Base-by-base conservation (phyloP, 2,329 filamentous ascomycete species). In the Monilinia fructicola region DNA sequence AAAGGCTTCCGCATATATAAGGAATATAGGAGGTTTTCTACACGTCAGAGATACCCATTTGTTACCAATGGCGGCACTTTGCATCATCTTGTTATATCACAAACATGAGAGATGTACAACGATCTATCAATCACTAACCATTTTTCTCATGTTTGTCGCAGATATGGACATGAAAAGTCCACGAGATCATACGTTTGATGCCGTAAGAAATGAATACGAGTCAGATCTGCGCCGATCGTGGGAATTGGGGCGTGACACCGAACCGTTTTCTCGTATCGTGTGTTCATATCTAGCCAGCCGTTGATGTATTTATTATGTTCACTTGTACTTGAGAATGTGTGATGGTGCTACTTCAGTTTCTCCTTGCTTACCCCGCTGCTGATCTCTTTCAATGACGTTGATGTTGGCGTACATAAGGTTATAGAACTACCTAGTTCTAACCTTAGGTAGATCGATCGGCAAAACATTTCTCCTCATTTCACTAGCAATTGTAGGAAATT, bases 341-440 rank as follows among this genome's bases (percentile, higher is more conserved):
- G 21, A 50, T 26, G 12, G 14, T 50, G 12, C 2, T 11, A 50
- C 9, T 31, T 35, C 21, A 14, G 21, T 23, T 38, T 18, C 44
- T 50, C 28, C 44, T 60, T 50, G 16, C 58, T 9, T 50, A n/a
- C 58, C n/a, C n/a, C n/a, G 28, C 44, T 38, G 44, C 21, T 50
- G 58, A 50, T 50, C 58, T 48, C 23, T 58, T 23, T 44, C 2
- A 10, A 59, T 48, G 56, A 50, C 21, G 42, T 11, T 60, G 28
- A 35, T 35, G 31, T 35, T 35, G 7, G 23, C 35, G 23, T n/a
- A n/a, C n/a, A n/a, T n/a, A n/a, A n/a, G n/a, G n/a, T n/a, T n/a
- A n/a, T n/a, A n/a, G n/a, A n/a, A n/a, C n/a, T n/a, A n/a, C n/a
- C n/a, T n/a, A n/a, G n/a, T n/a, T n/a, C n/a, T n/a, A n/a, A n/a